Evolutionary conservation across 1,284 basidiomycete genomes (phyloP).

Genomic region (Rhodotorula mucilaginosa): DNA sequence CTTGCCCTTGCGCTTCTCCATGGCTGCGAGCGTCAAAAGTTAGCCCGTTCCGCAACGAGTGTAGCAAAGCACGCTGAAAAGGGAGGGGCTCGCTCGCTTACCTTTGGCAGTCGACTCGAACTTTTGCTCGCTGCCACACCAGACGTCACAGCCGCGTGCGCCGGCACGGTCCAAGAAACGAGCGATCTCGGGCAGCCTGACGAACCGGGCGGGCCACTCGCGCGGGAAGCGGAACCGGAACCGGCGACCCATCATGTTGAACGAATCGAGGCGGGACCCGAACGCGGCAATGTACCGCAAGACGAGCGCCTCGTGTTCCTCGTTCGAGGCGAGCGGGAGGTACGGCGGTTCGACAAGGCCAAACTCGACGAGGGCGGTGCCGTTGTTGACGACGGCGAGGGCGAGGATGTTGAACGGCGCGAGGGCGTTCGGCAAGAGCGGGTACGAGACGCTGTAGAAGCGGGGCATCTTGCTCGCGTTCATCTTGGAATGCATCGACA

Average conservation of each 20-base stretch:
- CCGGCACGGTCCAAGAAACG: constrained; percentile 29
- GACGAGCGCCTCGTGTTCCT: constrained; percentile 26
- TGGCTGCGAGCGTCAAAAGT: not conserved
- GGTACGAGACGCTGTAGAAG: constrained; percentile 26
- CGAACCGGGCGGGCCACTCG: constrained; percentile 24
- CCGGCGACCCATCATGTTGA: constrained; percentile 30
- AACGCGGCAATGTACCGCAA: constrained; percentile 30
- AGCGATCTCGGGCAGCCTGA: constrained; percentile 26
- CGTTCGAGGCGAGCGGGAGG: not conserved
- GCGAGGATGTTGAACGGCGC: constrained; percentile 34
- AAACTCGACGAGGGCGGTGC: constrained; percentile 28
- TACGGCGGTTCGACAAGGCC: constrained; percentile 22
- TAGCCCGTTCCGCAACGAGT: not conserved
- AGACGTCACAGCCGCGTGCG: constrained; percentile 28
- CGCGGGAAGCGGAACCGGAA: constrained; percentile 33
- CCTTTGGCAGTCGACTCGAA: constrained; percentile 28
- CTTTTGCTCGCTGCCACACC: constrained; percentile 24
- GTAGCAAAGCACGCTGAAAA: too few relatives aligned
- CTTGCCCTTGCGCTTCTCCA: constrained; percentile 35
- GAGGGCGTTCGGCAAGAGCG: constrained; percentile 31
- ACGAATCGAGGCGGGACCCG: constrained; percentile 30
- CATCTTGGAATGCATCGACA: constrained; percentile 34
- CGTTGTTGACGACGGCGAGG: constrained; percentile 33
- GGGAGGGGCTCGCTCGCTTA: not conserved
- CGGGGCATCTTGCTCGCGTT: constrained; percentile 29